Evolutionary conservation across 2,329 filamentous ascomycete species (phyloP), one percentile per base, ranked within the genome.

Genomic region (Torrubiella hemipterigena): DNA sequence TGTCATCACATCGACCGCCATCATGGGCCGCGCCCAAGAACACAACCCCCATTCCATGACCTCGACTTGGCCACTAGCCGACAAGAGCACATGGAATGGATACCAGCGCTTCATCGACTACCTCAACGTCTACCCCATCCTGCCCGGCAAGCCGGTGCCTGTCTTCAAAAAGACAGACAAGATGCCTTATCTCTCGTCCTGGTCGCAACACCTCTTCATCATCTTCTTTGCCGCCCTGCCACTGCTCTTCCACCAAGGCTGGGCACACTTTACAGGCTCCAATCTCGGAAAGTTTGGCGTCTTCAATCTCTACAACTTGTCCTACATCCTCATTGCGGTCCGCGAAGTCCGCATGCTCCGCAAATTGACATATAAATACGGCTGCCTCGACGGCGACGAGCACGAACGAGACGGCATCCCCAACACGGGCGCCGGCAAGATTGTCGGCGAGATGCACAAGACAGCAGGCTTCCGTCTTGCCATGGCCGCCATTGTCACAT

Each of bases 331-430:
- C 20, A 51, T 42, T 30, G 44, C 43, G 11, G 46, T 50, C 22
- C 44, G 46, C 28, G 35, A 49, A 26, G 29, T 51, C 7, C 39
- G 45, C 19, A 36, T 46, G 12, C 42, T 56, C 14, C 45, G 51
- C 7, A 34, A 38, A 7, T 34, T 51, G 6, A 50, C 50, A 13
- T 49, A 54, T 21, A 33, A 32, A 10, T 41, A 45, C 30, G 53
- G 54, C 4, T 42, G 40, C 29, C 29, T 43, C 5, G 41, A 43
- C 22, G 41, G 41, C 13, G 39, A 43, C 20, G 13, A 49, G 40
- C 51, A 56, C 34, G 42, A 41, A 4, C 46, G 54, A 20, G 52
- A 57, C 32, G 43, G 45, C 14, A 45, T 57, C 1, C 53, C 54
- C 1, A 51, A 57, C 29, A 40, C 44, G 9, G 41, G 35, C 15